Conservation (phyloP, 345 rosid genomes). For the Psidium guajava region DNA sequence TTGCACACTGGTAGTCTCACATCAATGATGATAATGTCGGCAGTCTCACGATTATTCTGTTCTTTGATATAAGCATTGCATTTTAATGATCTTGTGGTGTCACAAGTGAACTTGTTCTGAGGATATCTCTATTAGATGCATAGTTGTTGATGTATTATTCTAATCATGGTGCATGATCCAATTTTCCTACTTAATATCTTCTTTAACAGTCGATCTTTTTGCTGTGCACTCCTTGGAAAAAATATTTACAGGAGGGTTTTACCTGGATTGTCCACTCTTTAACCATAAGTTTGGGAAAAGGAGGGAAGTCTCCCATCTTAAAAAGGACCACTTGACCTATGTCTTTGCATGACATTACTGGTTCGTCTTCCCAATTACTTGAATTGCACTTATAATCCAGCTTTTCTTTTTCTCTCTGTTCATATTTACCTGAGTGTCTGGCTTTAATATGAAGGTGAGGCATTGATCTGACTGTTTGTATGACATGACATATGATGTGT, state of each 20-base stretch:
- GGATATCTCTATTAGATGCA: background rate
- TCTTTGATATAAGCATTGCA: background rate
- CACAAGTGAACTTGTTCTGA: background rate
- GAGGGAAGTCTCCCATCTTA: too few relatives aligned
- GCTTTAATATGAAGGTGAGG: background rate
- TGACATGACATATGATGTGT: background rate
- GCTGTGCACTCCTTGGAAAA: background rate
- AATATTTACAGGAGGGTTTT: background rate
- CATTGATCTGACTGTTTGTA: background rate
- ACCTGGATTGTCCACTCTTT: too few relatives aligned
- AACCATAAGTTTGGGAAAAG: too few relatives aligned
- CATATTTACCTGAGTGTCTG: background rate
- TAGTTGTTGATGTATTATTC: background rate
- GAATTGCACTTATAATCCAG: background rate
- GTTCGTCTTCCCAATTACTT: background rate
- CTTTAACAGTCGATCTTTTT: background rate
- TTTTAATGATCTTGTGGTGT: background rate
- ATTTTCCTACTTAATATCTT: background rate
- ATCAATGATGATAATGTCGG: background rate
- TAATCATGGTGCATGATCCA: background rate
- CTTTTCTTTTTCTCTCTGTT: background rate
- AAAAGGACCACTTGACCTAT: too few relatives aligned
- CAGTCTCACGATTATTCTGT: background rate
- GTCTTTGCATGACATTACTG: background rate
- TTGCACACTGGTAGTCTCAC: background rate